Conservation (phyloP, 306 rosid species). For the Vigna reflexopilosa region DNA sequence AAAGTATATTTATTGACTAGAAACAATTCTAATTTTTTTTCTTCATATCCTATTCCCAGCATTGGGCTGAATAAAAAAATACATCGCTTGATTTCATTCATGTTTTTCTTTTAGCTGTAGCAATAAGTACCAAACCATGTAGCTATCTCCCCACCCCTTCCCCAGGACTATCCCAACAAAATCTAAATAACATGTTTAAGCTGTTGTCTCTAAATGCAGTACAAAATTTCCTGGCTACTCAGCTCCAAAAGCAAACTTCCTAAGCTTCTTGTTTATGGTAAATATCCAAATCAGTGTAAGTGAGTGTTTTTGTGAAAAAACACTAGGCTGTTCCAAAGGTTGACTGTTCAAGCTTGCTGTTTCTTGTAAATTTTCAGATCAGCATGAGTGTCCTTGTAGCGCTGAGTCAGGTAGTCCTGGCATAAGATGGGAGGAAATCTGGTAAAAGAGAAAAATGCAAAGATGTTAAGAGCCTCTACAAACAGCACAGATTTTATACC, state of each 20-base stretch:
- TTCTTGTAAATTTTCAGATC: slow-evolving; percentile 61
- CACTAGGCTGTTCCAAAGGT: not conserved
- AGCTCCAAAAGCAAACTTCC: slow-evolving; percentile 27
- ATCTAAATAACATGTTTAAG: slow-evolving; percentile 15
- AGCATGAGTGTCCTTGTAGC: slow-evolving; percentile 73
- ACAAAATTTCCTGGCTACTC: not conserved
- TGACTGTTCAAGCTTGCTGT: slow-evolving; percentile 36
- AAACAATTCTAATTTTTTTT: not conserved
- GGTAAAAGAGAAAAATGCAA: slow-evolving; percentile 4
- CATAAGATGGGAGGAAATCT: slow-evolving; percentile 86
- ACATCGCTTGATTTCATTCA: slow-evolving; percentile 12
- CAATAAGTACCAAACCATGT: slow-evolving; percentile 2
- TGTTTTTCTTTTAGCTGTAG: slow-evolving; percentile 7
- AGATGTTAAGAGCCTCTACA: not conserved
- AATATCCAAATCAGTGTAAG: slow-evolving; percentile 51
- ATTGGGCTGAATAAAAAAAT: not conserved
- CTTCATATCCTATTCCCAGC: not conserved
- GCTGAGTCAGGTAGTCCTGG: slow-evolving; percentile 65
- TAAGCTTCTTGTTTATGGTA: slow-evolving; percentile 33
- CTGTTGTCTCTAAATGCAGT: slow-evolving; percentile 24
- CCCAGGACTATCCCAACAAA: not conserved
- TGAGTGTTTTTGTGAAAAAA: slow-evolving; percentile 13
- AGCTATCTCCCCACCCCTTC: not conserved
- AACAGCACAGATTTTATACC: not conserved
- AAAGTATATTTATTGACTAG: not conserved